Evolutionary conservation across 2,329 filamentous ascomycete genomes (phyloP), one percentile per base, ranked within the genome.

Genomic region (Pseudogymnoascus sp.): DNA sequence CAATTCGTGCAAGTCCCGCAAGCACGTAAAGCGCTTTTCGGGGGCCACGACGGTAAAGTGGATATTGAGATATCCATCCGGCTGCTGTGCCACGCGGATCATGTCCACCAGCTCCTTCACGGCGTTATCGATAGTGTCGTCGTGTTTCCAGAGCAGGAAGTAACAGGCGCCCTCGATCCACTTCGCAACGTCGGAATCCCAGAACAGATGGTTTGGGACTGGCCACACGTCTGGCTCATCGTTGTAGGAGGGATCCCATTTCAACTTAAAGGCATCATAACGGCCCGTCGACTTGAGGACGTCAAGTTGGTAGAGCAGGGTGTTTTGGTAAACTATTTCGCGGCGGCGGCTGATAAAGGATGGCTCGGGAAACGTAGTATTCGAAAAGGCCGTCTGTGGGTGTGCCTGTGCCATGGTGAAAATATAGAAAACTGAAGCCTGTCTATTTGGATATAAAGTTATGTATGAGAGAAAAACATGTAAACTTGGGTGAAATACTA

Each of bases 101-200:
- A 83, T 85, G 0, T 76, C 74, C 0, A 84, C 82, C n/a, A 86
- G 70, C 62, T 86, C 81, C 31, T 78, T 71, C 0, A 86, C 75
- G 0, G 83, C 81, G 1, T 70, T 70, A 61, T 81, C 77, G 60
- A 85, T 72, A 44, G 80, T 75, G 0, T 71, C 68, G 62, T 82
- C 76, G 15, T 77, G 71, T 12, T 76, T 65, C 48, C 75, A 71
- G 29, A 67, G 68, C 7, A 84, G 72, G 65, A 84, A 79, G 65
- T 86, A 86, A 64, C 82, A 85, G 2, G 82, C 83, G 0, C 80
- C 83, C 71, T 87, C 84, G 59, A 86, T 83, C 81, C 83, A 85
- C 71, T 86, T 86, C 9, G 78, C 83, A 17, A 83, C 70, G 69
- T 81, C 79, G 0, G 75, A 78, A 66, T 86, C 84, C 83, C 83